Percentiles rank a stretch among this genome's conserved stretches.
phyloP scores from a whole-genome alignment of 2,329 filamentous ascomycete genomes.

The Keithomyces neogunnii region DNA sequence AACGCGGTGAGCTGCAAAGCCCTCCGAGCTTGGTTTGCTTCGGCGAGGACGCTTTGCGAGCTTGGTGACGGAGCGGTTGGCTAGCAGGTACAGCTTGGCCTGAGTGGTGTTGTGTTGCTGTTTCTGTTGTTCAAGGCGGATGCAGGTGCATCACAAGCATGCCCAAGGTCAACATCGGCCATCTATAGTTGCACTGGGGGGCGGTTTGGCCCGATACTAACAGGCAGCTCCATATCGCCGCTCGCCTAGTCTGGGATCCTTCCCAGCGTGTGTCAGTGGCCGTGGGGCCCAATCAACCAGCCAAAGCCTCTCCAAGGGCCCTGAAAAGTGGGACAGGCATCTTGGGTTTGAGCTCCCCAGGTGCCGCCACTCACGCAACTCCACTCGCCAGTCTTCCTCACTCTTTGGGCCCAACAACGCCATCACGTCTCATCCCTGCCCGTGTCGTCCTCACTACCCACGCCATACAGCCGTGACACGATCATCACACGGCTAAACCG shows the following conservation, averaged over 20 bases:
- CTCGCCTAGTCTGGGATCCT: background rate
- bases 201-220: too few species aligned
- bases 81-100: background rate
- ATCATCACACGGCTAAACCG: background rate
- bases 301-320: too few species aligned
- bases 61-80: background rate
- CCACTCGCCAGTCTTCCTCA: background rate
- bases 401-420: background rate
- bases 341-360: too few species aligned
- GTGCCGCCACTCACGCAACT: background rate
- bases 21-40: background rate
- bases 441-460: background rate
- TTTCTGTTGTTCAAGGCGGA: too few species aligned
- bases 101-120: too few species aligned
- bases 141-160: too few species aligned
- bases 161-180: too few species aligned
- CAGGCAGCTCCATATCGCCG: background rate
- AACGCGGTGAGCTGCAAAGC: conserved; percentile 5
- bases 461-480: background rate
- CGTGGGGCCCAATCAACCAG: background rate
- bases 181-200: too few species aligned
- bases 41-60: background rate
- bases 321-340: too few species aligned
- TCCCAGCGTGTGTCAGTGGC: background rate
- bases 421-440: background rate